Evolutionary conservation across 768 basidiomycete genomes (phyloP), one percentile per base, ranked within the genome.

Genomic region (Trametes cubensis): DNA sequence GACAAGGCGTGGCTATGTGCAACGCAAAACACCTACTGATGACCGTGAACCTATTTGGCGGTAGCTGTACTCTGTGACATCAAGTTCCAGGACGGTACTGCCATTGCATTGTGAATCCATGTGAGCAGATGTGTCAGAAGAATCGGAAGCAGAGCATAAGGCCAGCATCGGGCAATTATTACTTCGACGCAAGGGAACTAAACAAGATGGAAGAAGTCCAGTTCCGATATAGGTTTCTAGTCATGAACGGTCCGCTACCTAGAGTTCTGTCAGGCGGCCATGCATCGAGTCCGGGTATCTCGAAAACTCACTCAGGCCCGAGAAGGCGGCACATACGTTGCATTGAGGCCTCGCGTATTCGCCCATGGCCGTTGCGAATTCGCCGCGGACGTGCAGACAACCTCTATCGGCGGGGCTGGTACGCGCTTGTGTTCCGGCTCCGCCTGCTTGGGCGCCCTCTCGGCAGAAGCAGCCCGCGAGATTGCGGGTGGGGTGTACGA

Each of bases 401-500:
- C 77, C 47, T 77, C 76, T 0, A 51, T 23, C 2, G 76, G 70
- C 0, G 80, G 82, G 0, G 75, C 73, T 0, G 75, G 77, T 0
- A 82, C 75, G 34, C 83, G 77, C 8, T 62, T 67, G 2, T 76
- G 72, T 47, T 79, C 79, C 5, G 74, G 75, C 41, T 74, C 74
- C 3, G 66, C 65, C 6, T 75, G 70, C 51, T 77, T 71, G 1
- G 61, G 70, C 14, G 17, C 15, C 40, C 50, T 62, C 44, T 62
- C 65, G 23, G 74, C 66, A 0, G 79, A 79, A 0, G 71, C 69
- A 3, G 76, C 69, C 2, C 76, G 73, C 25, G 80, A 79, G 18
- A 74, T 67, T 6, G 65, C 48, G 3, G 71, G 62, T 6, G 79
- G 75, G 1, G 71, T 70, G 66, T 82, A 86, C 0, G 87, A 83